phyloP scores from a whole-genome alignment of 2,329 filamentous ascomycete genomes.

The Anisogramma anomala region DNA sequence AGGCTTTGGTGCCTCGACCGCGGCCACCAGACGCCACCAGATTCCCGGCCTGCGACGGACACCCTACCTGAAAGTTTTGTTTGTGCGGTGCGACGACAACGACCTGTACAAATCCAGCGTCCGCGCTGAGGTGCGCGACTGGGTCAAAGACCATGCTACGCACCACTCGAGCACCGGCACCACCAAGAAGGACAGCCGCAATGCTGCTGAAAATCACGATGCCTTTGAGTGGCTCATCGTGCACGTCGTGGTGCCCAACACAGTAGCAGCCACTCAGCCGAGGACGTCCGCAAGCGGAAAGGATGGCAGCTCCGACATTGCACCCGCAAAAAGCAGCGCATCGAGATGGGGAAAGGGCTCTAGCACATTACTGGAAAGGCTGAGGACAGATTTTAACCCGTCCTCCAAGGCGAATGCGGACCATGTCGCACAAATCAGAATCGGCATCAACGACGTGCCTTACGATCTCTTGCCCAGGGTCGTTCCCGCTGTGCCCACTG shows the following conservation, averaged over 20 bases:
- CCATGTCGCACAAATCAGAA: slow-evolving; percentile 72
- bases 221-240: slow-evolving; percentile 92
- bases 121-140: slow-evolving; percentile 71
- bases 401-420: slow-evolving; percentile 59
- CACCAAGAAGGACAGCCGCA: slow-evolving; percentile 41
- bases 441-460: slow-evolving; percentile 58
- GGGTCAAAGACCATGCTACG: slow-evolving; percentile 70
- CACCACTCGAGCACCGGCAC: slow-evolving; percentile 25
- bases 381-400: slow-evolving; percentile 81
- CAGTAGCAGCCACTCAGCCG: slow-evolving; percentile 66
- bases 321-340: slow-evolving; percentile 39
- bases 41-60: slow-evolving; percentile 89
- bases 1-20: slow-evolving; percentile 13
- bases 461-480: slow-evolving; percentile 53
- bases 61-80: slow-evolving; percentile 81
- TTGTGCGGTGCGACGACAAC: slow-evolving; percentile 90
- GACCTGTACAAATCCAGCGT: slow-evolving; percentile 80
- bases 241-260: slow-evolving; percentile 84
- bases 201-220: slow-evolving; percentile 81
- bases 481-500: slow-evolving; percentile 49
- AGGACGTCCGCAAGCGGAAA: slow-evolving; percentile 38
- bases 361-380: slow-evolving; percentile 76
- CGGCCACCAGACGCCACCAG: slow-evolving; percentile 62
- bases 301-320: slow-evolving; percentile 37
- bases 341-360: slow-evolving; percentile 71